phyloP scores from a whole-genome alignment of 371 early-diverging fungal genomes.

The Cokeromyces recurvatus region DNA sequence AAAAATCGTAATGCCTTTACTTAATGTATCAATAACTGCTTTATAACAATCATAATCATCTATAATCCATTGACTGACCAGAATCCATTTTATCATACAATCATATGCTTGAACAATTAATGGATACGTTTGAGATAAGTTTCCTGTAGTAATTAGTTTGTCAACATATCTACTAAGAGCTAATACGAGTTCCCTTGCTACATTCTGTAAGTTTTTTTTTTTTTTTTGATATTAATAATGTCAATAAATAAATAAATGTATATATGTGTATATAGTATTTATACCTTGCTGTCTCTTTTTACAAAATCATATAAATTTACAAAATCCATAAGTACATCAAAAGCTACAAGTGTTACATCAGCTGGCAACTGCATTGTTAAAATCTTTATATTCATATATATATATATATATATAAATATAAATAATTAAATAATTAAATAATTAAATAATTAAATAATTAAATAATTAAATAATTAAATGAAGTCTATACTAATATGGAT shows the following conservation, averaged over 20 bases:
- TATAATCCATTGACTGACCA: slow-evolving; percentile 72
- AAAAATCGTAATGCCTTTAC: slow-evolving; percentile 65
- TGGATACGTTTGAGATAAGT: slow-evolving; percentile 44
- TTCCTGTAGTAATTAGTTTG: slow-evolving; percentile 41
- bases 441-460: no score
- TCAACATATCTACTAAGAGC: slow-evolving; percentile 71
- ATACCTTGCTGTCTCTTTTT: slow-evolving; percentile 69
- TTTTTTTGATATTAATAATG: no score
- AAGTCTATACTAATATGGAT: no score
- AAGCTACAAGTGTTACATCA: slow-evolving; percentile 66
- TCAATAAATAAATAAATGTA: no score
- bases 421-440: no score
- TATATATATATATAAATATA: no score
- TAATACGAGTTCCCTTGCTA: slow-evolving; percentile 66
- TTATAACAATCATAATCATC: slow-evolving; percentile 65
- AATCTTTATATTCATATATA: slow-evolving; percentile 45
- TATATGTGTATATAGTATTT: not conserved
- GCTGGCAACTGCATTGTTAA: slow-evolving; percentile 59
- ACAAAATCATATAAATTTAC: slow-evolving; percentile 63
- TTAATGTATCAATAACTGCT: slow-evolving; percentile 63
- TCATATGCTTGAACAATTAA: slow-evolving; percentile 72
- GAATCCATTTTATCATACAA: slow-evolving; percentile 70
- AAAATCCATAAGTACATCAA: slow-evolving; percentile 68
- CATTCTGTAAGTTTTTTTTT: no score
- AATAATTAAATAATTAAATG: no score